Evolutionary conservation across 768 basidiomycete genomes (phyloP).

Genomic region (Russula griseocarnosa): DNA sequence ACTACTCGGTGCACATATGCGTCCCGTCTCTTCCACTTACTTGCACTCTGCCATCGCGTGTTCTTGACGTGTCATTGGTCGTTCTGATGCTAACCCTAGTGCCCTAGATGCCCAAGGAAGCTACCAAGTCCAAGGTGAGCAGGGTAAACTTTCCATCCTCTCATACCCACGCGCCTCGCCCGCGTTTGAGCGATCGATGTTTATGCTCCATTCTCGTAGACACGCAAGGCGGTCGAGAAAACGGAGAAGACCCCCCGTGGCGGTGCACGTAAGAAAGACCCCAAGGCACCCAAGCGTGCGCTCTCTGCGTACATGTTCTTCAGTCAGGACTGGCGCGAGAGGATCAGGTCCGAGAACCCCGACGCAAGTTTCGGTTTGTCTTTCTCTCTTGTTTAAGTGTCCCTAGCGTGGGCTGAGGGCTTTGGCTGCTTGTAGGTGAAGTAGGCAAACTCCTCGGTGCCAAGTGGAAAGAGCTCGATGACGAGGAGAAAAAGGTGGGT

Average conservation of each 20-base stretch:
- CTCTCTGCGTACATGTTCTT: constrained; percentile 99
- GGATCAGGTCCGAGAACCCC: constrained; percentile 94
- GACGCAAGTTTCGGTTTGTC: constrained; percentile 83
- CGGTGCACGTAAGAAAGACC: constrained; percentile 68
- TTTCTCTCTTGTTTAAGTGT: constrained; percentile 9
- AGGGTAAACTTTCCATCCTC: constrained; percentile 28
- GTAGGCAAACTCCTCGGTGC: constrained; percentile 92
- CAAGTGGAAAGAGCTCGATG: constrained; percentile 95
- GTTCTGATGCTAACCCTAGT: constrained; percentile 36
- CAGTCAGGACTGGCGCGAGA: constrained; percentile 91
- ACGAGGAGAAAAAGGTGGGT: constrained; percentile 83
- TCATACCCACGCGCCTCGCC: constrained; percentile 19
- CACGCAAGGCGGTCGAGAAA: constrained; percentile 71
- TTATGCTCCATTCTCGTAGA: constrained; percentile 37
- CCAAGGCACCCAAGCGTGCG: constrained; percentile 84
- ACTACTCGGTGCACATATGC: constrained; percentile 3
- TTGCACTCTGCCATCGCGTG: constrained; percentile 30
- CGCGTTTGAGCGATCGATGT: constrained; percentile 6
- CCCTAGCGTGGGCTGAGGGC: constrained; percentile 20
- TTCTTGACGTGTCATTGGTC: constrained; percentile 41
- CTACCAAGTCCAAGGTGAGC: constrained; percentile 64
- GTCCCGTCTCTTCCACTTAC: constrained; percentile 6
- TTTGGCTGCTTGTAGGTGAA: constrained; percentile 53
- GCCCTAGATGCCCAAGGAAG: constrained; percentile 73
- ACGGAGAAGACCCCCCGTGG: constrained; percentile 50